These are phyloP conservation scores for Trichoderma orchidacearum DNA, from an alignment of 495 filamentous ascomycete genomes.

Conservation along the genomic window DNA sequence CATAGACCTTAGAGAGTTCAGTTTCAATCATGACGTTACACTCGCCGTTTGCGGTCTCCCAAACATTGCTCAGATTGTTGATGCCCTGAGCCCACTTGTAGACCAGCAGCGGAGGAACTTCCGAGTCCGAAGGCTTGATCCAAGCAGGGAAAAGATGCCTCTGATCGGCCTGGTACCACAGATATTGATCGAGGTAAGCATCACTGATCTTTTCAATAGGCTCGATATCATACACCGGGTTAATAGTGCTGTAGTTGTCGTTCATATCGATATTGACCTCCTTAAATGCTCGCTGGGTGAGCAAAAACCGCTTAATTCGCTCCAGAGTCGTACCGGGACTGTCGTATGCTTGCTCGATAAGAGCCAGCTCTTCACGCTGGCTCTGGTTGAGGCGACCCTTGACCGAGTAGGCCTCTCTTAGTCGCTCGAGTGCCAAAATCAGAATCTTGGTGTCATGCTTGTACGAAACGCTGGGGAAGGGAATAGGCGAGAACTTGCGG, in stretches of 20 bases:
- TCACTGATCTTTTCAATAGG: slow-evolving; percentile 99
- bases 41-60: slow-evolving; percentile 89
- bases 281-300: slow-evolving; percentile 97
- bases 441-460: slow-evolving; percentile 99
- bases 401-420: slow-evolving; percentile 94
- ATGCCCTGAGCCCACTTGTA: slow-evolving; percentile 99
- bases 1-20: slow-evolving; percentile 94
- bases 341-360: slow-evolving; percentile 98
- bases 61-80: slow-evolving; percentile 96
- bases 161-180: slow-evolving; percentile 99
- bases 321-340: slow-evolving; percentile 93
- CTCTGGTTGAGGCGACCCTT: slow-evolving; percentile 96
- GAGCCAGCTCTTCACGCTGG: slow-evolving; percentile 89
- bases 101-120: slow-evolving; percentile 89
- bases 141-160: slow-evolving; percentile 95
- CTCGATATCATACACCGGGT: slow-evolving; percentile 97
- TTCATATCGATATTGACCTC: slow-evolving; percentile 99
- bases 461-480: slow-evolving; percentile 97
- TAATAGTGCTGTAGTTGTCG: slow-evolving; percentile 98
- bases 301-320: slow-evolving; percentile 92
- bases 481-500: slow-evolving; percentile 95
- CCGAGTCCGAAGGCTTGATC: slow-evolving; percentile 99
- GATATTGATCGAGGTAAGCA: slow-evolving; percentile 95
- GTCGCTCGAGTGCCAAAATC: slow-evolving; percentile 85
- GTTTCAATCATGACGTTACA: slow-evolving; percentile 99